A percentile compares a stretch with the other conserved stretches of the same genome.
These are phyloP conservation scores for Ogataea hybrid DNA, from an alignment of 1,139 yeast genomes.

Conservation along the genomic window DNA sequence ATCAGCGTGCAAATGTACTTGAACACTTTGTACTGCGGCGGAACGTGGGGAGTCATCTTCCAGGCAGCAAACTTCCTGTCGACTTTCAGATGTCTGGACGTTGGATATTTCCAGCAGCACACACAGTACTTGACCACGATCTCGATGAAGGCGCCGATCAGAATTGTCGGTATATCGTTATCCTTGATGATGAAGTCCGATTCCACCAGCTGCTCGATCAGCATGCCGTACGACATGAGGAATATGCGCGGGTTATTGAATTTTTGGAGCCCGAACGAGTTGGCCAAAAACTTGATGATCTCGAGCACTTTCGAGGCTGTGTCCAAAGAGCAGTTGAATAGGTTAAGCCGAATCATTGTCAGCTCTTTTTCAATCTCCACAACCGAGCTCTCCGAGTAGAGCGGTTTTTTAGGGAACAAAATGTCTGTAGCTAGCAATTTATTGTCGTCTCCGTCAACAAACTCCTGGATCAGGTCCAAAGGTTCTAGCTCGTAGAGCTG, in stretches of 20 bases:
- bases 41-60: slow-evolving; percentile 22
- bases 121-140: slow-evolving; percentile 39
- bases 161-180: slow-evolving; percentile 19
- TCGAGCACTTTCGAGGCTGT: no score
- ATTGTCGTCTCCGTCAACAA: slow-evolving; percentile 12
- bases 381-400: no score
- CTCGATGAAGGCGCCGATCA: slow-evolving; percentile 32
- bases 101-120: slow-evolving; percentile 37
- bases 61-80: slow-evolving; percentile 18
- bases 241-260: no score
- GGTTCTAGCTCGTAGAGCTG: slow-evolving; percentile 13
- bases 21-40: slow-evolving; percentile 20
- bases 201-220: slow-evolving; percentile 38
- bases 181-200: slow-evolving; percentile 32
- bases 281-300: no score
- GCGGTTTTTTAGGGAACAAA: slow-evolving; percentile 21
- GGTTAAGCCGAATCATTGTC: no score
- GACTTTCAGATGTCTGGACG: slow-evolving; percentile 15
- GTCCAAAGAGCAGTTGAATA: no score
- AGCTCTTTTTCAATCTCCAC: no score
- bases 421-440: slow-evolving; percentile 17
- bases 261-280: no score
- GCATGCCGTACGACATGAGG: slow-evolving; percentile 36
- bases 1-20: slow-evolving; percentile 21
- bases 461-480: slow-evolving; percentile 9